Percentiles rank a stretch among this genome's conserved stretches.
These are phyloP conservation scores for Boletales sp. DNA, from an alignment of 768 basidiomycete species.

Conservation along the genomic window DNA sequence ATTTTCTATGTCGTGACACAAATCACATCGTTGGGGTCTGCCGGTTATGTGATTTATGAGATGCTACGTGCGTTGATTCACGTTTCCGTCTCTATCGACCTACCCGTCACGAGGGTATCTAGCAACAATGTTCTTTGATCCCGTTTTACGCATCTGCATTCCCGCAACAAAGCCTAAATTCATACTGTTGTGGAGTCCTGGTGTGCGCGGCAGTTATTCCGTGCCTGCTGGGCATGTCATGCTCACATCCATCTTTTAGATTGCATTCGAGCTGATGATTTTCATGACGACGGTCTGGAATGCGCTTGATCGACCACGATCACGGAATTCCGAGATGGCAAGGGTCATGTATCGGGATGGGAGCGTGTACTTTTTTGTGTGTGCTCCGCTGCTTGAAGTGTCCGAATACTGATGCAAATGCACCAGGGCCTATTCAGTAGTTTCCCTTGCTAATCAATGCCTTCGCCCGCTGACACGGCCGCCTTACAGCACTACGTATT, in stretches of 20 bases:
- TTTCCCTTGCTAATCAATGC: not conserved
- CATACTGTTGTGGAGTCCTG: constrained; percentile 27
- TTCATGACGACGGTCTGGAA: constrained; percentile 30
- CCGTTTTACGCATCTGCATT: constrained; percentile 16
- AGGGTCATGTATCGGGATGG: constrained; percentile 29
- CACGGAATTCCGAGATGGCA: constrained; percentile 12
- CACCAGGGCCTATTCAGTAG: constrained; percentile 25
- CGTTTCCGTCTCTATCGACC: not conserved
- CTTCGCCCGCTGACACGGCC: not conserved
- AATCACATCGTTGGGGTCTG: constrained; percentile 17
- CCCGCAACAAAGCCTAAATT: constrained; percentile 19
- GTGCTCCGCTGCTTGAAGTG: not conserved
- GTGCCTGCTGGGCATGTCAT: not conserved
- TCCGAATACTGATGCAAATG: not conserved
- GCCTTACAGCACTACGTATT: constrained; percentile 17
- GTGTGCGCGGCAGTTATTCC: constrained; percentile 11
- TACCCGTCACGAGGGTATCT: not conserved
- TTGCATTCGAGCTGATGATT: constrained; percentile 29
- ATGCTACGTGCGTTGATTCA: constrained; percentile 25
- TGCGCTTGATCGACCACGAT: constrained; percentile 24
- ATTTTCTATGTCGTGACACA: constrained; percentile 31
- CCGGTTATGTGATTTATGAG: constrained; percentile 23
- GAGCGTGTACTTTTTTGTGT: constrained; percentile 25
- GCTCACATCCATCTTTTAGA: constrained; percentile 12
- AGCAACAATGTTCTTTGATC: constrained; percentile 16